Conservation (phyloP, 257 asterid genomes). For the Prunella vulgaris region DNA sequence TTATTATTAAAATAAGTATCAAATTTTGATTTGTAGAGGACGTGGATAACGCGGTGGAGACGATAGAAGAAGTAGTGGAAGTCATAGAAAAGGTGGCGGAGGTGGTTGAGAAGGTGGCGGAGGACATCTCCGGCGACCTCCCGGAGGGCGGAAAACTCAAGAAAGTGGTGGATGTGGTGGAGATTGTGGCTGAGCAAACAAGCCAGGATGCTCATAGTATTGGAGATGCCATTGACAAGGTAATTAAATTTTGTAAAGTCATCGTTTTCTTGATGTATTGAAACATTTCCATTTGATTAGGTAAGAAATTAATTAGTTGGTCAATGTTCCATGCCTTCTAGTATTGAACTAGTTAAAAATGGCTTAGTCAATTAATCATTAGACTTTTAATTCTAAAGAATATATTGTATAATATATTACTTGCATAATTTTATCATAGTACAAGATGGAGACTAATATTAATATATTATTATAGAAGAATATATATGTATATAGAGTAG, state of each 20-base stretch:
- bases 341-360: not conserved
- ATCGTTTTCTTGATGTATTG: not conserved
- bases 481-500: not conserved
- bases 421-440: not conserved
- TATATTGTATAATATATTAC: not conserved
- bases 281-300: not conserved
- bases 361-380: conserved; percentile 4
- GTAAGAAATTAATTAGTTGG: conserved; percentile 2
- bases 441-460: not conserved
- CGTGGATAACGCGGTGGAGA: conserved; percentile 51
- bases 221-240: conserved; percentile 60
- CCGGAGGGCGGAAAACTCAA: conserved; percentile 46
- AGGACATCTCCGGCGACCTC: conserved; percentile 36
- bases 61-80: conserved; percentile 50
- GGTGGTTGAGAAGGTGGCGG: conserved; percentile 52
- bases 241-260: conserved; percentile 6
- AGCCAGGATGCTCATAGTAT: conserved; percentile 46
- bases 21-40: conserved; percentile 29
- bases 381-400: not conserved
- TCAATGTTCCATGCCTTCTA: not conserved
- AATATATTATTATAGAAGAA: too few species aligned
- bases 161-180: conserved; percentile 36
- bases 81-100: conserved; percentile 58
- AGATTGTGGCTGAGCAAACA: conserved; percentile 47
- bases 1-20: not conserved